A percentile compares a stretch with the other conserved stretches of the same genome.
phyloP scores from a whole-genome alignment of 73 alveolate genomes.

The Durusdinium trenchii region DNA sequence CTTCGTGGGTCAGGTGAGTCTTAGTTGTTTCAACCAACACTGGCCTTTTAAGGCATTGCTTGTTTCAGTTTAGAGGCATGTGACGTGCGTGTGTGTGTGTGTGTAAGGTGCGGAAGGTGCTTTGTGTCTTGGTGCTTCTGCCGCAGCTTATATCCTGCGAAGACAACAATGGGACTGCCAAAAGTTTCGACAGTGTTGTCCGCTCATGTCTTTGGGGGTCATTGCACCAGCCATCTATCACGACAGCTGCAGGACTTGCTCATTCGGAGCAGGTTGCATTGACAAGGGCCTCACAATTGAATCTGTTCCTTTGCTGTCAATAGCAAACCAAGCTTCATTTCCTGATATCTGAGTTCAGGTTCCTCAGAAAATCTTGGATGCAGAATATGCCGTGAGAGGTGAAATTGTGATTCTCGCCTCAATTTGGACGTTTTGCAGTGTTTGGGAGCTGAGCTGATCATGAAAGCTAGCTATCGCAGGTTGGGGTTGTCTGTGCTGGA shows the following conservation, averaged over 20 bases:
- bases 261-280: constrained; percentile 21
- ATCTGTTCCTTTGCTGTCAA: constrained; percentile 36
- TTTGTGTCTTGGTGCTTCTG: not conserved
- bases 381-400: constrained; percentile 88
- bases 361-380: constrained; percentile 82
- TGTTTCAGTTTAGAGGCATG: too few relatives aligned
- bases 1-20: too few relatives aligned
- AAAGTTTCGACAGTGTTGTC: not conserved
- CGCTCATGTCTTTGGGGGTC: not conserved
- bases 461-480: not conserved
- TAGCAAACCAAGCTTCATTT: not conserved
- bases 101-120: not conserved
- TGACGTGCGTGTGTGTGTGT: too few relatives aligned
- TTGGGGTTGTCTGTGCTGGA: not conserved
- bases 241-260: constrained; percentile 9
- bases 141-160: constrained; percentile 48
- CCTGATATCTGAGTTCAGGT: not conserved
- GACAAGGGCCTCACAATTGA: constrained; percentile 50
- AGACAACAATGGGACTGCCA: constrained; percentile 40
- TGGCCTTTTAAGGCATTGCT: too few relatives aligned
- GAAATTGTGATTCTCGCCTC: constrained; percentile 61
- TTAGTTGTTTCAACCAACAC: too few relatives aligned
- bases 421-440: not conserved
- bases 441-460: not conserved
- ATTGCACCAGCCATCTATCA: not conserved